Conservation (phyloP, 208 protist species). For the Trypanosoma cruzi region DNA sequence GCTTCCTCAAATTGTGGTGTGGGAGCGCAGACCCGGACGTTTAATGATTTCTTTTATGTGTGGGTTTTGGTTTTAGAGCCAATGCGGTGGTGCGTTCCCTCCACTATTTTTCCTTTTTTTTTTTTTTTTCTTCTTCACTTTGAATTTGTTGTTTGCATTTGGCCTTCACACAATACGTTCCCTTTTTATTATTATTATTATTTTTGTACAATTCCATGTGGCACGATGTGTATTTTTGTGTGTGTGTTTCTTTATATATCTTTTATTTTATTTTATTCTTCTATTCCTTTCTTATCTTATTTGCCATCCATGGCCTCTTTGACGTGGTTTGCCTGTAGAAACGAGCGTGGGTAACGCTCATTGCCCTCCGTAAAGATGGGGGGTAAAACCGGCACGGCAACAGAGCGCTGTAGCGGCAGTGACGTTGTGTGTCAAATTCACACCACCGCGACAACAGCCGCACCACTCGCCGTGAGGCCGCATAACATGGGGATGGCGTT, state of each 20-base stretch:
- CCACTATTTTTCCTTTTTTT: neutral
- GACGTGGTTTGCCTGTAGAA: neutral
- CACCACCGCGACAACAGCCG: too few relatives aligned
- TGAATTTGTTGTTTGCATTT: too few relatives aligned
- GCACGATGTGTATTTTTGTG: neutral
- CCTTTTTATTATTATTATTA: neutral
- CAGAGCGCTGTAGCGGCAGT: neutral
- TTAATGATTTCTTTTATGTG: too few relatives aligned
- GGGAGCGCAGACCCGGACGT: too few relatives aligned
- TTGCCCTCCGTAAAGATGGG: neutral
- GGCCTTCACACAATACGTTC: too few relatives aligned
- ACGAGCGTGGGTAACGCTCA: neutral
- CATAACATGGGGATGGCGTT: constrained; percentile 38
- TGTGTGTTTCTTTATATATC: neutral
- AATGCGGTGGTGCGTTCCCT: too few relatives aligned
- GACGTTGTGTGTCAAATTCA: neutral
- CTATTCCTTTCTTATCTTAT: neutral
- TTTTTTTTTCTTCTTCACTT: neutral
- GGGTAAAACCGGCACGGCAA: neutral
- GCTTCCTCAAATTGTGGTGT: too few relatives aligned
- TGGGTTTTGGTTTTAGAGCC: too few relatives aligned
- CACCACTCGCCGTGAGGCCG: constrained; percentile 22
- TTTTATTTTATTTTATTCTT: neutral
- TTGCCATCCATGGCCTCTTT: neutral
- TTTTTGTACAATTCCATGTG: neutral